Conservation (phyloP, 2,329 filamentous ascomycete species). For the Verticillium nubilum region DNA sequence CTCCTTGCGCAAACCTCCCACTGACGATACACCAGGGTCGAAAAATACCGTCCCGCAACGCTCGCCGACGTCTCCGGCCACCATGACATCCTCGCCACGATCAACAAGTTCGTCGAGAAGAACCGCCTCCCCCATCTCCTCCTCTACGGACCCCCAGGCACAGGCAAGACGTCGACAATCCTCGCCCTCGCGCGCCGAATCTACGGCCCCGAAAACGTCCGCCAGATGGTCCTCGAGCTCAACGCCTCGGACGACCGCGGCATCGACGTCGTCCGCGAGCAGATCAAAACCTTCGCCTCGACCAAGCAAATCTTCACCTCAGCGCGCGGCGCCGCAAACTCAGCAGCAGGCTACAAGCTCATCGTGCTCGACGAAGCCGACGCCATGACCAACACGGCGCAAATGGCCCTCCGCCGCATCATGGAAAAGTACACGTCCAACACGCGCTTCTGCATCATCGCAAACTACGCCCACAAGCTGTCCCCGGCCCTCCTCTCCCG, state of each 20-base stretch:
- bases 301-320: slow-evolving; percentile 92
- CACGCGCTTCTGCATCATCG: slow-evolving; percentile 96
- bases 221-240: slow-evolving; percentile 96
- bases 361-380: slow-evolving; percentile 99
- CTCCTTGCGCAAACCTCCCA: not conserved
- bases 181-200: slow-evolving; percentile 89
- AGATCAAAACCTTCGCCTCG: slow-evolving; percentile 98
- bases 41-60: slow-evolving; percentile 89
- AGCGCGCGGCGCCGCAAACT: slow-evolving; percentile 46
- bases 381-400: slow-evolving; percentile 97
- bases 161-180: slow-evolving; percentile 95
- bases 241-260: slow-evolving; percentile 97
- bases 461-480: slow-evolving; percentile 98
- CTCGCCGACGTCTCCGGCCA: slow-evolving; percentile 93
- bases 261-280: slow-evolving; percentile 95
- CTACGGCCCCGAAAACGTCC: slow-evolving; percentile 86
- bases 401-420: slow-evolving; percentile 93
- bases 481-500: slow-evolving; percentile 87
- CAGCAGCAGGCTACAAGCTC: slow-evolving; percentile 79
- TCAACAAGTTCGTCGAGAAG: slow-evolving; percentile 94
- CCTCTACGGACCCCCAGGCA: slow-evolving; percentile 93
- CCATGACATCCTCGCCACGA: slow-evolving; percentile 93
- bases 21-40: slow-evolving; percentile 57
- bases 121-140: slow-evolving; percentile 94
- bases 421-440: slow-evolving; percentile 99